A percentile compares a stretch with the other conserved stretches of the same genome.
phyloP scores from a whole-genome alignment of 495 filamentous ascomycete species.

The Penicillium ochrochloron region DNA sequence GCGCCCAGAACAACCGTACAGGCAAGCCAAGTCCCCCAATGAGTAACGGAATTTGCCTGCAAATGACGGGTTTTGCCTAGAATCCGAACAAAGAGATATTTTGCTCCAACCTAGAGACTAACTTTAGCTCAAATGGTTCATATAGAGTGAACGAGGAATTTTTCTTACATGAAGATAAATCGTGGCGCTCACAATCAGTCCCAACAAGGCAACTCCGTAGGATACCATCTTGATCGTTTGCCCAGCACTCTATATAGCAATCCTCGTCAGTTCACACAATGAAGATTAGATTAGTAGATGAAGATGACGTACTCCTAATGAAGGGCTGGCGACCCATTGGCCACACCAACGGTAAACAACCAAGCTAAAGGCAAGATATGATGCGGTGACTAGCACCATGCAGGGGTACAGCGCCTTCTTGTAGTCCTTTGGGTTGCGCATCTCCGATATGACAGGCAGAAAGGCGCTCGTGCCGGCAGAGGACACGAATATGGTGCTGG shows the following conservation, averaged over 20 bases:
- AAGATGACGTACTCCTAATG: conserved; percentile 52
- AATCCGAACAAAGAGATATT: background rate
- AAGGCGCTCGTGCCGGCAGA: conserved; percentile 66
- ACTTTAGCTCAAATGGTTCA: background rate
- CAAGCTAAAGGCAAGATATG: conserved; percentile 57
- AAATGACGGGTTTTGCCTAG: conserved; percentile 49
- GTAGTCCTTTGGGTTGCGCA: conserved; percentile 68
- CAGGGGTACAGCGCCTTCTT: conserved; percentile 63
- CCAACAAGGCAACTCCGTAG: background rate
- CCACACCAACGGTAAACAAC: conserved; percentile 74
- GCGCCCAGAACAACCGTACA: conserved; percentile 58
- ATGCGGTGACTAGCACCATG: conserved; percentile 62
- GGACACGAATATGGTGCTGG: conserved; percentile 28
- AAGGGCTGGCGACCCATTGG: conserved; percentile 65
- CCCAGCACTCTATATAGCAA: background rate
- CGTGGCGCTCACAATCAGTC: conserved; percentile 1
- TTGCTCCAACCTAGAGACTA: background rate
- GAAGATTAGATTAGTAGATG: background rate
- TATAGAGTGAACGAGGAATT: background rate
- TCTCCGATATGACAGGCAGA: conserved; percentile 75
- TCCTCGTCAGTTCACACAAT: background rate
- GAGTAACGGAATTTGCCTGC: conserved; percentile 53
- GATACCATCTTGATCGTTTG: conserved; percentile 6
- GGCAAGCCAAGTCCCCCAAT: conserved; percentile 53
- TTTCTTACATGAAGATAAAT: background rate